phyloP scores from a whole-genome alignment of 2,329 filamentous ascomycete species.

The Ascochyta clinopodiicola region DNA sequence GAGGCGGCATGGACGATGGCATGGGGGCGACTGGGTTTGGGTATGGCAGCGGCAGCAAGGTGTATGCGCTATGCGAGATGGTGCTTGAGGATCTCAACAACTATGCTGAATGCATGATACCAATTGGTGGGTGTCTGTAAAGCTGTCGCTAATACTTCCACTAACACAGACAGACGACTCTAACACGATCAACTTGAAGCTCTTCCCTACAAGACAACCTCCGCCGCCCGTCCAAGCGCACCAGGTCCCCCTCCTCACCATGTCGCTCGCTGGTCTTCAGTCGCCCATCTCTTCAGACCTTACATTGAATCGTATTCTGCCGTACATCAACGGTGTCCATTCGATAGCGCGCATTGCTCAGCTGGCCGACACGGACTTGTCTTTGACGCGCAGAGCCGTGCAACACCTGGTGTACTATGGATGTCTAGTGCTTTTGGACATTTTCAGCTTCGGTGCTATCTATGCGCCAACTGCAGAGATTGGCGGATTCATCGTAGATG shows the following conservation, averaged over 20 bases:
- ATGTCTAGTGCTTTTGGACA: conserved; percentile 86
- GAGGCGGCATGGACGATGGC: conserved; percentile 11
- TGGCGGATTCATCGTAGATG: conserved; percentile 77
- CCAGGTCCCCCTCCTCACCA: conserved; percentile 84
- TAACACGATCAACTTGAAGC: conserved; percentile 95
- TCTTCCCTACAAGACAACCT: conserved; percentile 81
- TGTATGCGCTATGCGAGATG: conserved; percentile 78
- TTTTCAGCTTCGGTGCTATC: conserved; percentile 92
- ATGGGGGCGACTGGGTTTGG: conserved; percentile 31
- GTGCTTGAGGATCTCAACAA: conserved; percentile 93
- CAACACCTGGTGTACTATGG: conserved; percentile 93
- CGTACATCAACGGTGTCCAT: conserved; percentile 88
- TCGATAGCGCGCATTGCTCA: conserved; percentile 87
- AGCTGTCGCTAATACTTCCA: not conserved
- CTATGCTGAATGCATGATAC: conserved; percentile 98
- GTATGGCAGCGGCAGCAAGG: conserved; percentile 55
- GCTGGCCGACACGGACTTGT: conserved; percentile 83
- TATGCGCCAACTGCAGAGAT: conserved; percentile 85
- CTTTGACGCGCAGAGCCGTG: conserved; percentile 83
- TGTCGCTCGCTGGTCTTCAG: conserved; percentile 50
- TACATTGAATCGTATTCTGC: conserved; percentile 78
- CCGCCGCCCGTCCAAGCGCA: conserved; percentile 82
- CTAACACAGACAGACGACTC: conserved; percentile 70
- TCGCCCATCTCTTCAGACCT: conserved; percentile 70
- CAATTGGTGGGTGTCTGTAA: conserved; percentile 68